Conservation (phyloP, 2,329 filamentous ascomycete genomes). For the Bipolaris sorokiniana region DNA sequence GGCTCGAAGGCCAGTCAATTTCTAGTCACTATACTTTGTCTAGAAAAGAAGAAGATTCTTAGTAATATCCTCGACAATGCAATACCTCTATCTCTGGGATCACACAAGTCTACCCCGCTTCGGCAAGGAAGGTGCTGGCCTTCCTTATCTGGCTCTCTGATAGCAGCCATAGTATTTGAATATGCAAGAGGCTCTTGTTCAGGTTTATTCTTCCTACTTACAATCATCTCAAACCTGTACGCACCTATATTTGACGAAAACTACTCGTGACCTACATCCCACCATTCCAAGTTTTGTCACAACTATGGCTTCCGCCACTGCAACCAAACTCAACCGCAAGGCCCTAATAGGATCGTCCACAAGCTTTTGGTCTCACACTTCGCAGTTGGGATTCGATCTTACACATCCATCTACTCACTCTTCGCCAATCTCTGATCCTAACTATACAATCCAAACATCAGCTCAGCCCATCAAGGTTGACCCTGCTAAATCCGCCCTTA, state of each 20-base stretch:
- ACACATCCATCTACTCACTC: constrained; percentile 49
- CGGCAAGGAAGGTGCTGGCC: constrained; percentile 13
- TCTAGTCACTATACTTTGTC: background rate
- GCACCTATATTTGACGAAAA: background rate
- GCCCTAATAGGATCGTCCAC: constrained; percentile 51
- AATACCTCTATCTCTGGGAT: constrained; percentile 19
- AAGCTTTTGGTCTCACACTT: constrained; percentile 56
- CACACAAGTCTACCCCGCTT: constrained; percentile 25
- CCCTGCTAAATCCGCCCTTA: constrained; percentile 46
- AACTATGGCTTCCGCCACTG: constrained; percentile 10
- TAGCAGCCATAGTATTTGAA: constrained; percentile 4
- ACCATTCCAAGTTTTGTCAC: background rate
- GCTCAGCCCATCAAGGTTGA: constrained; percentile 42
- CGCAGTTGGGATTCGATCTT: constrained; percentile 54
- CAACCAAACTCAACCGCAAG: constrained; percentile 28
- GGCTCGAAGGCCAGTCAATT: background rate
- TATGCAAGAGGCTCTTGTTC: background rate
- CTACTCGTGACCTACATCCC: background rate
- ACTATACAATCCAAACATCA: constrained; percentile 32
- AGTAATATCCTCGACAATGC: constrained; percentile 10
- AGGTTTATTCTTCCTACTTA: background rate
- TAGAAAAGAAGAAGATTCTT: background rate
- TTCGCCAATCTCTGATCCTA: constrained; percentile 23
- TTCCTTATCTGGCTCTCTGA: constrained; percentile 22
- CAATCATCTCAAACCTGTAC: background rate